Base-by-base conservation (phyloP, 331 rosid species). In the Saraca asoca region DNA sequence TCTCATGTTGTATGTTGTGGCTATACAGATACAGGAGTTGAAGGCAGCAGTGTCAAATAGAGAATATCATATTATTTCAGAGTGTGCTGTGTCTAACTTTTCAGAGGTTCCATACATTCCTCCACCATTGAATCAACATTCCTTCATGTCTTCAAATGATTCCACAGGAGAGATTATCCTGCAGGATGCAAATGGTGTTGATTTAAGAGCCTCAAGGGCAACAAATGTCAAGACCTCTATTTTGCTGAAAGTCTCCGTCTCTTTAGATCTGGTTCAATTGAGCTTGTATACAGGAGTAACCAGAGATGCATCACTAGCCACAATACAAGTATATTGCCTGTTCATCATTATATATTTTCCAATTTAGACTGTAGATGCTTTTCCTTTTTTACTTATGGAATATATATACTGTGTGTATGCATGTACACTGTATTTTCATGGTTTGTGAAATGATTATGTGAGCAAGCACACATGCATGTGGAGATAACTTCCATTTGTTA, bases 11-110 rank as follows among this genome's bases (percentile, higher is more conserved):
- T 43, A 44, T 69, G 33, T 65, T 75, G 63, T 71, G 69, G 44
- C 73, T 83, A 71, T 64, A 51, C 85, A 94, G 98, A 85, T 94
- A 60, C 84, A 77, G 76, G 88, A 84, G 77, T 79, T 94, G 84
- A 94, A 90, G 79, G 98, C 96, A 29, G 91, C 85, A 73, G 67
- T 94, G 79, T 90, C 98, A 71, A 94, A 87, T 72, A 83, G 75
- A 65, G 98, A 94, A 70, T 90, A 94, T 77, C 88, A 83, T 81
- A 88, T 94, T 74, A 90, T 94, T 55, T 70, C 91, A 2, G 97
- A 94, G 80, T 94, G 98, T 83, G 95, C 97, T 50, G 74, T 77
- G 58, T 84, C 97, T 56, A 94, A 94, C 74, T 69, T 90, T 74
- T 88, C 98, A n/a, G 98, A 94, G 89, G 85, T 84, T 48, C 87